Base-by-base conservation (phyloP, 2,329 filamentous ascomycete genomes). In the Neophaeococcomyces aloes region DNA sequence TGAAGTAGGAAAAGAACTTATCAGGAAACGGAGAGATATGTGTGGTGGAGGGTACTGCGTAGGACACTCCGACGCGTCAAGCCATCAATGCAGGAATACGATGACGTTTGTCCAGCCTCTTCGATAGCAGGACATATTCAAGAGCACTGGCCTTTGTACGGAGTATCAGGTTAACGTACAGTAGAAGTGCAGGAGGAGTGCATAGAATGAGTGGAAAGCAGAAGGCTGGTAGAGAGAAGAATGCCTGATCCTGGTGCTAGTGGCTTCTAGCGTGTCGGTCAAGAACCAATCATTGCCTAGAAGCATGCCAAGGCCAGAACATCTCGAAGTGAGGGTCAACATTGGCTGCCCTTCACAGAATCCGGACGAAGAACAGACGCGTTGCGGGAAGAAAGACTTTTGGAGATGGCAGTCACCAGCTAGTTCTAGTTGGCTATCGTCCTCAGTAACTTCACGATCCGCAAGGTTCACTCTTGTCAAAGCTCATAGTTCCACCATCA, bases 171-270 rank as follows among this genome's bases (percentile, higher is more conserved):
- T 29, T 43, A 38, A 17, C 34, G 33, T 51, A 47, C 47, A 40
- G 45, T n/a, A n/a, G n/a, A n/a, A n/a, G n/a, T n/a, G n/a, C n/a
- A n/a, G n/a, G 42, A 47, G 31, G 44, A 33, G 43, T 17, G 38
- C 41, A 39, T 37, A 17, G 43, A 37, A 41, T 44, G 33, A 49
- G 49, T 49, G 37, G 50, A 53, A 56, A 52, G 44, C 44, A 45
- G 50, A 46, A 50, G 48, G 44, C 46, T 49, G 32, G 51, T 48
- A 52, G 50, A 46, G 42, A 35, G 40, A 46, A 50, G 44, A 48
- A 29, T 49, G 35, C 37, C 34, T 38, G 42, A 33, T 27, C 17
- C n/a, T 37, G 5, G 27, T 15, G 15, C 33, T 14, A 14, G 17
- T 18, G 33, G 15, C 7, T 19, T 27, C 38, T 39, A 44, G 44